Conservation (phyloP, 2,329 filamentous ascomycete species). For the Aureobasidium sp. region DNA sequence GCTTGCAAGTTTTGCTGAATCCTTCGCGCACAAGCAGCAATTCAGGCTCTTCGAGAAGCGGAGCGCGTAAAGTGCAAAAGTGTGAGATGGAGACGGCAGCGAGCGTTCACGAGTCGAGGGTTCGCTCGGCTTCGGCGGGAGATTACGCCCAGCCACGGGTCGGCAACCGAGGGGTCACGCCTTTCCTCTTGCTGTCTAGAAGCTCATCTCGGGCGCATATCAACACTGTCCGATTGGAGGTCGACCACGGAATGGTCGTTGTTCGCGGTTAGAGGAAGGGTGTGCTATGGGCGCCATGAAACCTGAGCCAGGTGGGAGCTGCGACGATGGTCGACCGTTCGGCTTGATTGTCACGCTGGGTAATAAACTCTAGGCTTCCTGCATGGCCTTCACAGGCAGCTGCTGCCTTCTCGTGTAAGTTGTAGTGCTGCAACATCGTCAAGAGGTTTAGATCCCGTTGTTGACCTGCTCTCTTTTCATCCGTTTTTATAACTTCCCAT, state of each 20-base stretch:
- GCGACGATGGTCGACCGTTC: slow-evolving; percentile 7
- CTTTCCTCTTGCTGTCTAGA: slow-evolving; percentile 7
- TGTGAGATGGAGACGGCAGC: slow-evolving; percentile 1
- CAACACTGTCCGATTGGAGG: neutral
- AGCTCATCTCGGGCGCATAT: slow-evolving; percentile 11
- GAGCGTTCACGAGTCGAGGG: neutral
- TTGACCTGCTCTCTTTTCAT: neutral
- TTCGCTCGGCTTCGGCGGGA: neutral
- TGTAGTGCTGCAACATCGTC: slow-evolving; percentile 4
- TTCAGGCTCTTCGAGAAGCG: neutral
- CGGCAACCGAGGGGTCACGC: neutral
- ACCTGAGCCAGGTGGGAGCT: neutral
- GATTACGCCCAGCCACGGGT: slow-evolving; percentile 3
- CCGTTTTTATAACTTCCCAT: slow-evolving; percentile 2
- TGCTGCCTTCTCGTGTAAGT: slow-evolving; percentile 1
- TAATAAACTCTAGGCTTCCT: slow-evolving; percentile 9
- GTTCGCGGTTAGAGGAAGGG: neutral
- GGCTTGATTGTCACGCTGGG: slow-evolving; percentile 10
- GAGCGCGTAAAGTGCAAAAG: neutral
- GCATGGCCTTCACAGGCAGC: neutral
- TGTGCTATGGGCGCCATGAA: neutral
- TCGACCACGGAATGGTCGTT: slow-evolving; percentile 3
- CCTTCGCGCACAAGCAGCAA: neutral
- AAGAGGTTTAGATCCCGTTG: slow-evolving; percentile 2
- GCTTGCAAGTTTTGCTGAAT: neutral